Evolutionary conservation across 164 flowering plant genomes (phyloP), one percentile per base, ranked within the genome.

Genomic region (Echeveria elegans): DNA sequence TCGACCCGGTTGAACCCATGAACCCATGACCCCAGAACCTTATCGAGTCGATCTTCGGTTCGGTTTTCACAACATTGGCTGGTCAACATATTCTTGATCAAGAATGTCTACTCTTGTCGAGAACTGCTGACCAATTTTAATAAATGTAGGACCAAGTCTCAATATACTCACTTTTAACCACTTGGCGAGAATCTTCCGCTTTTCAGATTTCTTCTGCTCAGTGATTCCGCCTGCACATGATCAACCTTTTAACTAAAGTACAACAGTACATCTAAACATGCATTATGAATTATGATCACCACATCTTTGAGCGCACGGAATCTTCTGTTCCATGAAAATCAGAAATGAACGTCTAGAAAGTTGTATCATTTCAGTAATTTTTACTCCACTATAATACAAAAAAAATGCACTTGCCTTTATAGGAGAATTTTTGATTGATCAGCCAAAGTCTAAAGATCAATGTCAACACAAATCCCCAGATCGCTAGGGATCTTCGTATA

Each of bases 81-180:
- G 97, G 76, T 94, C 99, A 75, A 94, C 95, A 77, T 89, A 94
- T 78, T 94, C 99, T 76, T 94, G 97, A 67, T 91, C 81, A 77
- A 94, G 99, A 81, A 94, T 89, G 80, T 94, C 99, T 63, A 94
- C 99, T 67, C 99, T 86, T 64, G 99, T 94, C 28, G 99, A 94
- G 77, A 94, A 91, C 71, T 94, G 99, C 82, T 94, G 99, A 45
- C 99, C 99, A 69, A 91, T 88, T 82, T 94, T 94, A 72, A 91
- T 94, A 75, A 94, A 89, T 36, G 97, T 91, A 15, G 99, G 99
- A 41, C 99, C 99, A 43, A 94, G 69, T 79, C 97, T 89, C 82
- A 94, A 81, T 29, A 94, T 86, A 69, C 71, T 88, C 80, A 91
- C 99, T 72, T 94, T 94, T 47, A 94, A 76, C 99, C 99, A 94